phyloP scores from a whole-genome alignment of 2,329 filamentous ascomycete genomes.

The Claviceps arundinis region DNA sequence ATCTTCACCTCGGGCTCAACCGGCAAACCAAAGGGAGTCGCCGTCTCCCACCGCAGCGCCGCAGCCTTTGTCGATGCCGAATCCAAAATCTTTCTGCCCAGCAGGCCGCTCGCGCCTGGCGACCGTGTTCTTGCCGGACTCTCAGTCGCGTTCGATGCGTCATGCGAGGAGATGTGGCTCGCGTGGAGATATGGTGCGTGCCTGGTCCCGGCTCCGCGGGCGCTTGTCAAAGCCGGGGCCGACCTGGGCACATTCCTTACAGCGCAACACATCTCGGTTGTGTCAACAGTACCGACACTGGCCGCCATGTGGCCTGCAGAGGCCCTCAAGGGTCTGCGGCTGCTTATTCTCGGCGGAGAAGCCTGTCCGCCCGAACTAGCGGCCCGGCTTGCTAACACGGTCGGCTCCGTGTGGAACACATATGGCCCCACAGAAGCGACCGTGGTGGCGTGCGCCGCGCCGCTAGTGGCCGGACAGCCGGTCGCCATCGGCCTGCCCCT shows the following conservation, averaged over 20 bases:
- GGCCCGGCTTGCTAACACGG: conserved; percentile 8
- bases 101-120: conserved; percentile 9
- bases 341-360: conserved; percentile 13
- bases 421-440: conserved; percentile 15
- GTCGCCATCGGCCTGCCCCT: conserved; percentile 12
- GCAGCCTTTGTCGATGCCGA: conserved; percentile 14
- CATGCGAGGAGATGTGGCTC: conserved; percentile 14
- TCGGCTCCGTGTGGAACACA: conserved; percentile 12
- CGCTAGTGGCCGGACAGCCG: conserved; percentile 8
- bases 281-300: conserved; percentile 12
- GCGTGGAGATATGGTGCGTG: conserved; percentile 12
- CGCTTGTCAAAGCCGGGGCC: conserved; percentile 11
- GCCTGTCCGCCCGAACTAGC: conserved; percentile 11
- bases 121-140: conserved; percentile 12
- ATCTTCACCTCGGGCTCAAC: conserved; percentile 14
- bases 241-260: conserved; percentile 11
- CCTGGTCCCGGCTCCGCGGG: conserved; percentile 11
- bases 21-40: conserved; percentile 13
- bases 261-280: conserved; percentile 10
- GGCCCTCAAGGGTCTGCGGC: conserved; percentile 9
- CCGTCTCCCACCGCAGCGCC: conserved; percentile 12
- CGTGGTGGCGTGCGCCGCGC: conserved; percentile 11
- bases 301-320: conserved; percentile 12
- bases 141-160: conserved; percentile 12
- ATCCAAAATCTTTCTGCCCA: conserved; percentile 9